phyloP scores from a whole-genome alignment of 768 basidiomycete species.

The Hericium coralloides region DNA sequence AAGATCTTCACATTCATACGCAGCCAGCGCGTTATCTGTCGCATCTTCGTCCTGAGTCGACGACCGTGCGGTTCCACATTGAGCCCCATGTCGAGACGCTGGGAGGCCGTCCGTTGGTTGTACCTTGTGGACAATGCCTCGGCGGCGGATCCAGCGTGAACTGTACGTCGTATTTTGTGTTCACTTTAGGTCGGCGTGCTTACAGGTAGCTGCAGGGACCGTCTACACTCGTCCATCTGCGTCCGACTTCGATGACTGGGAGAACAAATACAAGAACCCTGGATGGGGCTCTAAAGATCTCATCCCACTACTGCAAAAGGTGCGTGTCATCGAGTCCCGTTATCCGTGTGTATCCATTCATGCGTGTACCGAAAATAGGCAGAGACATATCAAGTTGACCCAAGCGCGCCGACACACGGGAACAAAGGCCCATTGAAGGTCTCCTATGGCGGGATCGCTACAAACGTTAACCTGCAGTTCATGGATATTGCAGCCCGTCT shows the following conservation, averaged over 20 bases:
- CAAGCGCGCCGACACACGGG: slow-evolving; percentile 32
- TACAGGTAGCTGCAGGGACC: slow-evolving; percentile 2
- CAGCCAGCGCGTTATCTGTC: slow-evolving; percentile 45
- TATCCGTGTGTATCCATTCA: not conserved
- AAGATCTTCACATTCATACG: slow-evolving; percentile 35
- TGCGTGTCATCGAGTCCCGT: slow-evolving; percentile 11
- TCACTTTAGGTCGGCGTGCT: not conserved
- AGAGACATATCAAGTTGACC: slow-evolving; percentile 29
- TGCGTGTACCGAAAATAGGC: slow-evolving; percentile 16
- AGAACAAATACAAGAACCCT: slow-evolving; percentile 35
- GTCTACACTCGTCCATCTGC: slow-evolving; percentile 51
- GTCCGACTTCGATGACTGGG: slow-evolving; percentile 64
- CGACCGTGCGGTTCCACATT: slow-evolving; percentile 35
- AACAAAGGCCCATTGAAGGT: slow-evolving; percentile 34
- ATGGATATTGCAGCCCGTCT: slow-evolving; percentile 17
- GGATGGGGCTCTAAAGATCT: slow-evolving; percentile 55
- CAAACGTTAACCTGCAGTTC: slow-evolving; percentile 19
- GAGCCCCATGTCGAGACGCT: slow-evolving; percentile 32
- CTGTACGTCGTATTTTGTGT: slow-evolving; percentile 20
- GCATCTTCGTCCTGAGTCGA: slow-evolving; percentile 30
- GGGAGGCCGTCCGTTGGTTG: slow-evolving; percentile 34
- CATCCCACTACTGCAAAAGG: slow-evolving; percentile 53
- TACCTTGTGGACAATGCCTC: slow-evolving; percentile 40
- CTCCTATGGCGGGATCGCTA: slow-evolving; percentile 18
- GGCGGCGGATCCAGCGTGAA: slow-evolving; percentile 61